These are phyloP conservation scores for Marchantia paleacea DNA, from an alignment of 225 moss, liverwort and hornwort species.

Conservation along the genomic window DNA sequence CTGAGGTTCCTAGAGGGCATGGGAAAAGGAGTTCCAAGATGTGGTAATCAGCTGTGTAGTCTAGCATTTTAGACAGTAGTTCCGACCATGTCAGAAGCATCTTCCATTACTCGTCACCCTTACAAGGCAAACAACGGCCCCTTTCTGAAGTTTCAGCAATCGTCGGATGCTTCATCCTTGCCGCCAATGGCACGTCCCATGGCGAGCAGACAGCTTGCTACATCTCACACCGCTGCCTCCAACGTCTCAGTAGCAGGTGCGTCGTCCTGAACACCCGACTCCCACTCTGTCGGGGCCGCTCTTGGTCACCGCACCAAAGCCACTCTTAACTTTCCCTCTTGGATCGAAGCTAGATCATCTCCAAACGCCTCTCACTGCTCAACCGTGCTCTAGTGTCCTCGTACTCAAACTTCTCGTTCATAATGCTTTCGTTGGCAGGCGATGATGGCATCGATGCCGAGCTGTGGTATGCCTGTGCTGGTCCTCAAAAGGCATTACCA, in stretches of 20 bases:
- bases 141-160: constrained; percentile 2
- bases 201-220: constrained; percentile 11
- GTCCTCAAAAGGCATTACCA: constrained; percentile 35
- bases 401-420: not conserved
- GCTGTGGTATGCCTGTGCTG: constrained; percentile 48
- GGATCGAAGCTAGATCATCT: no score
- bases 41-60: not conserved
- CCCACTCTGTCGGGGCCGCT: no score
- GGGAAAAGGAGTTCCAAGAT: constrained; percentile 3
- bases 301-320: no score
- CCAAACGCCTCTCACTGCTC: not conserved
- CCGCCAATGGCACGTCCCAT: constrained; percentile 20
- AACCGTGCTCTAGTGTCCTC: not conserved
- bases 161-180: constrained; percentile 6
- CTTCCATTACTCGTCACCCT: not conserved
- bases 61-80: not conserved
- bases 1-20: constrained; percentile 4
- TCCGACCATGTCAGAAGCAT: constrained; percentile 8
- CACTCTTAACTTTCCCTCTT: no score
- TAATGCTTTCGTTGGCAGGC: constrained; percentile 11
- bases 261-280: not conserved
- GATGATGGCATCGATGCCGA: constrained; percentile 36
- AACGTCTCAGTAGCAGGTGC: constrained; percentile 9
- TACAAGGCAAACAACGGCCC: constrained; percentile 6
- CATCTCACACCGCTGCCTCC: constrained; percentile 17